These are phyloP conservation scores for Trichoderma hamatum DNA, from an alignment of 2,329 filamentous ascomycete genomes.

Conservation along the genomic window DNA sequence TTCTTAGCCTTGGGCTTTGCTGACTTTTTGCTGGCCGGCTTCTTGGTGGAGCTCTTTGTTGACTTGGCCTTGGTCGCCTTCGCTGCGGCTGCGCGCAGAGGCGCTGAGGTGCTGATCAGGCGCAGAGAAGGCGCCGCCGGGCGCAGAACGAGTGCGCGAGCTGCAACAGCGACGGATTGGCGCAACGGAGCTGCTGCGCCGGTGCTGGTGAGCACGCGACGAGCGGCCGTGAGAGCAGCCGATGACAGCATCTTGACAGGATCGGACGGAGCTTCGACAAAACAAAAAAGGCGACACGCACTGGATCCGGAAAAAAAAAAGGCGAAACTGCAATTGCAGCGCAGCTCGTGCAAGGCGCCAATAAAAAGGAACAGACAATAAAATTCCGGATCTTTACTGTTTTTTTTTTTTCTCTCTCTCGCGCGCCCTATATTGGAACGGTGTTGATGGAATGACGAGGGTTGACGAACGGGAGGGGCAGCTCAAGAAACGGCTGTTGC, in stretches of 20 bases:
- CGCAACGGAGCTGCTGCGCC: constrained; percentile 28
- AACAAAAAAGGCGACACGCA: not conserved
- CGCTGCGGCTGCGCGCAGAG: constrained; percentile 34
- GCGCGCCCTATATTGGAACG: constrained; percentile 7
- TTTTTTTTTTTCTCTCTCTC: not conserved
- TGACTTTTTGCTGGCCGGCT: constrained; percentile 31
- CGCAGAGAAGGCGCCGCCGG: constrained; percentile 33
- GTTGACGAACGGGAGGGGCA: constrained; percentile 19
- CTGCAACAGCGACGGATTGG: constrained; percentile 31
- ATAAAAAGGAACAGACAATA: not conserved
- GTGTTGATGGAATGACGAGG: constrained; percentile 29
- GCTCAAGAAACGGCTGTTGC: not conserved
- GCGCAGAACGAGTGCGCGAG: constrained; percentile 29
- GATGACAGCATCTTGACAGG: constrained; percentile 46
- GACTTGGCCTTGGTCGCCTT: constrained; percentile 32
- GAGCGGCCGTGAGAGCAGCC: constrained; percentile 44
- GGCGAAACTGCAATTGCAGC: not conserved
- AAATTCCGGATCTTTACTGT: not conserved
- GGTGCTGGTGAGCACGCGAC: constrained; percentile 37
- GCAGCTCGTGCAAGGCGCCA: not conserved
- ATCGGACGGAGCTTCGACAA: not conserved
- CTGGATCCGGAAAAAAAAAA: not conserved
- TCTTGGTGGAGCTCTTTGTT: constrained; percentile 31
- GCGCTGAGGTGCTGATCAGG: constrained; percentile 40
- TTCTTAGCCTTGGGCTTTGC: constrained; percentile 30